Base-by-base conservation (phyloP, 2,329 filamentous ascomycete genomes). In the Aspergillus candidus region DNA sequence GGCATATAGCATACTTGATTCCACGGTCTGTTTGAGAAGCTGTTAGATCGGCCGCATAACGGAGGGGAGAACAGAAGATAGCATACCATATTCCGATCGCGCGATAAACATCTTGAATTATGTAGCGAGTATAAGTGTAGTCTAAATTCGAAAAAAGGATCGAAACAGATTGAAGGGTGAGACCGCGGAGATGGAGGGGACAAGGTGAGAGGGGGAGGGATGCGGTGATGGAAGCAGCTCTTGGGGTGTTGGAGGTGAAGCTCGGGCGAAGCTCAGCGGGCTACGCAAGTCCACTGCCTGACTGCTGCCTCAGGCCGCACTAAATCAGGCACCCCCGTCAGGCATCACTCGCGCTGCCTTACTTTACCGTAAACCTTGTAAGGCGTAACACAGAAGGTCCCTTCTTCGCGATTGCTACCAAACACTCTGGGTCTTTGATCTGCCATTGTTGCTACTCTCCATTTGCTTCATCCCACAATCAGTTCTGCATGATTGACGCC, bases 71-170 rank as follows among this genome's bases (percentile, higher is more conserved):
- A 51, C 52, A 43, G 50, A 52, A 52, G 45, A 54, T 43, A 64
- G 68, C 84, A 76, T 79, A 93, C 91, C 93, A 77, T 98, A 98
- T 91, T 98, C 93, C 69, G 91, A 97, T 76, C 93, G 88, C 80
- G 93, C 90, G 81, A 98, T 97, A 82, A 98, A 98, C 93, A 95
- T 95, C 62, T 75, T 88, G 74, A 72, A 70, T 65, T 55, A 71
- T 70, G 57, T 45, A 35, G 35, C 32, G 13, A 30, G 22, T 33
- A 45, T 35, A 27, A 42, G 27, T 40, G 22, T 38, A 44, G 34
- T 37, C 12, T 27, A 10, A 17, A 31, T 15, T 29, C 43, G 37
- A 33, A 11, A 40, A 27, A 32, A 11, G 44, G 13, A 44, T 12
- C 35, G 3, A 11, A 11, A 8, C 4, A 14, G 17, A 14, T 32